Evolutionary conservation across 1,139 yeast species (phyloP).

Genomic region (Suhomyces ambrosiae): DNA sequence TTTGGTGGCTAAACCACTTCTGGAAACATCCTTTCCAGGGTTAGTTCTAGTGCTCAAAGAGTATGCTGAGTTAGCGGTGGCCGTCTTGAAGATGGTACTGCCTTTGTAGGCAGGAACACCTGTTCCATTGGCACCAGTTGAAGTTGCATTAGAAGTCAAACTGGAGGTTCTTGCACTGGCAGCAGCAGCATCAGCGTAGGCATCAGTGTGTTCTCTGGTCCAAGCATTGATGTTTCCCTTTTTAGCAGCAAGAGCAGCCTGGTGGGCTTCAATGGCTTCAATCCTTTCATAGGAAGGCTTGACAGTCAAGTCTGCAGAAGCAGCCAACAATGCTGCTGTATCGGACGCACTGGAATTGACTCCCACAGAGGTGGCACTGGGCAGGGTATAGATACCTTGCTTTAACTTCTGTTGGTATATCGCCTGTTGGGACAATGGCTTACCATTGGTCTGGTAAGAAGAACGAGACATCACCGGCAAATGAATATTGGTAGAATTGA

Average conservation of each 20-base stretch:
- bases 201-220: conserved; percentile 46
- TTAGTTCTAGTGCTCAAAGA: conserved; percentile 52
- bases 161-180: conserved; percentile 16
- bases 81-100: conserved; percentile 42
- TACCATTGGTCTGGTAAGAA: conserved; percentile 67
- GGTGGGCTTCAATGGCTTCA: conserved; percentile 62
- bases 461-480: conserved; percentile 38
- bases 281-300: conserved; percentile 64
- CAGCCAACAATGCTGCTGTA: conserved; percentile 75
- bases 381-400: conserved; percentile 73
- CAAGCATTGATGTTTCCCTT: conserved; percentile 42
- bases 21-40: conserved; percentile 44
- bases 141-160: conserved; percentile 16
- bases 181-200: conserved; percentile 51
- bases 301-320: conserved; percentile 63
- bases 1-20: conserved; percentile 49
- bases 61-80: conserved; percentile 44
- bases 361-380: conserved; percentile 70
- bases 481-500: background rate
- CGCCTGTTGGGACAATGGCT: conserved; percentile 74
- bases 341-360: conserved; percentile 71
- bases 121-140: conserved; percentile 22
- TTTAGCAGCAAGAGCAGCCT: conserved; percentile 64
- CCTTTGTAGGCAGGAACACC: conserved; percentile 45
- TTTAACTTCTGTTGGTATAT: conserved; percentile 74